Evolutionary conservation across 2,329 filamentous ascomycete species (phyloP).

Genomic region (Trichoderma koningiopsis): DNA sequence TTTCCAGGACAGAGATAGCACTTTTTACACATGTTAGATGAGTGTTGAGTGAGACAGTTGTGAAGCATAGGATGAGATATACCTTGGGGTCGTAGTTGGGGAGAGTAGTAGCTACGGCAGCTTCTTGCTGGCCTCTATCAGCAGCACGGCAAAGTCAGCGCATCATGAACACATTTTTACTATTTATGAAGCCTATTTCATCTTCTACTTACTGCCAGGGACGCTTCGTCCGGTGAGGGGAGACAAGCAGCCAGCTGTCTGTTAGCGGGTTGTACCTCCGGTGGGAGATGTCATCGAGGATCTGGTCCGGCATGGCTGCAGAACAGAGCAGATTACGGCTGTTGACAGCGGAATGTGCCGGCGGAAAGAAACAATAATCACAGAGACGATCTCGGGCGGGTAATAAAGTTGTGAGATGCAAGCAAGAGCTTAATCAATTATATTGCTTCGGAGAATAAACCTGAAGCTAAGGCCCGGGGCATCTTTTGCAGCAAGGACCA

Average conservation of each 20-base stretch:
- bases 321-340: neutral
- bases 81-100: constrained; percentile 80
- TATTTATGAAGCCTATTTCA: neutral
- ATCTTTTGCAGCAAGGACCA: constrained; percentile 11
- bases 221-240: constrained; percentile 92
- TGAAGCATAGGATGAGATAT: constrained; percentile 31
- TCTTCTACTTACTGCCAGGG: constrained; percentile 83
- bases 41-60: neutral
- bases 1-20: constrained; percentile 97
- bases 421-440: neutral
- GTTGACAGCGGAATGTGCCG: neutral
- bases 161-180: neutral
- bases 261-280: constrained; percentile 89
- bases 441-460: constrained; percentile 15
- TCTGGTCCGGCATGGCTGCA: constrained; percentile 66
- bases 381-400: neutral
- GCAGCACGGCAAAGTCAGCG: neutral
- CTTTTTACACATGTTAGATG: constrained; percentile 42
- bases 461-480: constrained; percentile 13
- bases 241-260: constrained; percentile 90
- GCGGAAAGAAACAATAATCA: neutral
- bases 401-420: neutral
- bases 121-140: constrained; percentile 74
- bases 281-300: constrained; percentile 95
- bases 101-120: constrained; percentile 65